Evolutionary conservation across 352 stramenopile species (phyloP).

Genomic region (Hyaloperonospora arabidopsidis): DNA sequence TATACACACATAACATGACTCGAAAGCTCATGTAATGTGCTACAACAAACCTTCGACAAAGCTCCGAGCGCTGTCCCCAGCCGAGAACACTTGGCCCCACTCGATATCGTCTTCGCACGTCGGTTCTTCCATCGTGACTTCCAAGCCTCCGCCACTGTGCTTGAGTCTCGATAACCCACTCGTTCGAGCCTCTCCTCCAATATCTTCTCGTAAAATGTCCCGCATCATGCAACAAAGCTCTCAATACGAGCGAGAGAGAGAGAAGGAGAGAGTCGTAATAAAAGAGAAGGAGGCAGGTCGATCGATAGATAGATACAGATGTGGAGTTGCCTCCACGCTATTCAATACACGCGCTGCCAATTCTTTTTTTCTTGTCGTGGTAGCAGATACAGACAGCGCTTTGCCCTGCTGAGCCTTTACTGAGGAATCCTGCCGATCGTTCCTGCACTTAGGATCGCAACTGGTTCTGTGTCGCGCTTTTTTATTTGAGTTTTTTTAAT

Average conservation of each 20-base stretch:
- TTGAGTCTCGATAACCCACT: slow-evolving; percentile 17
- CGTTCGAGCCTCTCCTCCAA: slow-evolving; percentile 11
- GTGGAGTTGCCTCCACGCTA: neutral
- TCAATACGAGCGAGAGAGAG: neutral
- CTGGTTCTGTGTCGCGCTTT: neutral
- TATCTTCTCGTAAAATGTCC: slow-evolving; percentile 10
- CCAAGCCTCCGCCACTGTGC: slow-evolving; percentile 11
- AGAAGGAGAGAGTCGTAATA: neutral
- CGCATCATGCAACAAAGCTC: slow-evolving; percentile 23
- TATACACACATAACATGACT: neutral
- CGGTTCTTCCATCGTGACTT: slow-evolving; percentile 26
- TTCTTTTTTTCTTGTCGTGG: no score
- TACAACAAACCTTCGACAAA: slow-evolving; percentile 48
- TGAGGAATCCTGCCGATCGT: no score
- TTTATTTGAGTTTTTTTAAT: neutral
- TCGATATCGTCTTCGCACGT: slow-evolving; percentile 23
- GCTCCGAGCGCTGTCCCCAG: slow-evolving; percentile 43
- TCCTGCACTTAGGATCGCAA: no score
- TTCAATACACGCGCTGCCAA: no score
- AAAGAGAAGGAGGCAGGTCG: neutral
- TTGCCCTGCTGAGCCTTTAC: no score
- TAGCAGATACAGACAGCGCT: no score
- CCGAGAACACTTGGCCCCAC: slow-evolving; percentile 49
- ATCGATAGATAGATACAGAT: neutral
- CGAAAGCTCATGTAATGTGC: neutral